Percentiles rank a stretch among this genome's conserved stretches.
Conservation (phyloP, 2,329 filamentous ascomycete species). For the Penicillium sclerotigenum region DNA sequence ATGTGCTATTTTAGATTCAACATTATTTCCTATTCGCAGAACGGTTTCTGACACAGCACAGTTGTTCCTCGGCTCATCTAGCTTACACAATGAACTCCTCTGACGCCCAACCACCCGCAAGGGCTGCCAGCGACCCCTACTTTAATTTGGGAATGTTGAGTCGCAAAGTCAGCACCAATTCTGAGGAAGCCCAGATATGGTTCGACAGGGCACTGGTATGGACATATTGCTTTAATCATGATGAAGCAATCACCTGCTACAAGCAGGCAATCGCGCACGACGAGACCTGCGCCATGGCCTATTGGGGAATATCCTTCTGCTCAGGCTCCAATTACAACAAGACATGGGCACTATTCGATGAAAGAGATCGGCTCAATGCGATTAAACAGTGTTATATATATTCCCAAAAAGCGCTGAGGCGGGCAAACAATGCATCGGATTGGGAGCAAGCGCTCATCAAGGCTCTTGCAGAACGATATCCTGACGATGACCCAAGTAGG, state of each 20-base stretch:
- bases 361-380: constrained; percentile 13
- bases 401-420: constrained; percentile 14
- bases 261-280: constrained; percentile 29
- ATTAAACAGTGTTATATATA: constrained; percentile 15
- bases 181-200: constrained; percentile 31
- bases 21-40: background rate
- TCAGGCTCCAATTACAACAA: constrained; percentile 24
- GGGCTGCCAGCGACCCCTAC: constrained; percentile 24
- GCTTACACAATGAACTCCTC: constrained; percentile 1
- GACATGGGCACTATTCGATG: constrained; percentile 20
- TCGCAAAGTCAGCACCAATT: constrained; percentile 31
- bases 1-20: constrained; percentile 5
- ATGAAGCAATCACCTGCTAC: constrained; percentile 35
- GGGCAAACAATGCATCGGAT: constrained; percentile 10
- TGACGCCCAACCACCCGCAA: background rate
- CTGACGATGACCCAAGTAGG: constrained; percentile 13
- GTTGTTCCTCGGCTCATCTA: background rate
- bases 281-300: constrained; percentile 32
- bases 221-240: constrained; percentile 38
- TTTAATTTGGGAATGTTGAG: constrained; percentile 33
- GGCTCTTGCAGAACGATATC: constrained; percentile 19
- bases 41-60: background rate
- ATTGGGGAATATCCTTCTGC: constrained; percentile 24
- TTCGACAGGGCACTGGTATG: constrained; percentile 33
- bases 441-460: constrained; percentile 25